Base-by-base conservation (phyloP, 2,329 filamentous ascomycete species). In the Penicillium vulpinum region DNA sequence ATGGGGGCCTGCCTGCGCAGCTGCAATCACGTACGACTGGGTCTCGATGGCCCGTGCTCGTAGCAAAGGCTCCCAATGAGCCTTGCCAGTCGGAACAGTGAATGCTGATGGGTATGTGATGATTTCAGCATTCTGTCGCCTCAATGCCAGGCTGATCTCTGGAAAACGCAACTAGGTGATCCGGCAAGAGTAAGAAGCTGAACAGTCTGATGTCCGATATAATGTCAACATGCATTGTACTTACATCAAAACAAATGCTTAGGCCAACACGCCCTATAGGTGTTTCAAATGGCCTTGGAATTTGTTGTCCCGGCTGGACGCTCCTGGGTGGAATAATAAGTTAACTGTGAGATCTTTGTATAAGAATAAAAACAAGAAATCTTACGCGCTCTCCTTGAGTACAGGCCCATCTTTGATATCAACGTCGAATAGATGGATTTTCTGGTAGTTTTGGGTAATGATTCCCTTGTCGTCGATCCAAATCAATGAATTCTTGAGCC, bases 21-120 rank as follows among this genome's bases (percentile, higher is more conserved):
- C 88, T 10, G 92, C 93, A 59, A 97, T 78, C 2, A 97, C 87
- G 79, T 90, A 97, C 54, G 86, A 86, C 76, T 97, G 90, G 18
- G 88, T 91, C 79, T 97, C 93, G 58, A 97, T 91, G 10, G 93
- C 93, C 45, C 93, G 81, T 4, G 91, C 87, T 28, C 90, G 81
- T 15, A 97, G 78, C 6, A 97, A 77, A 2, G 85, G 80, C 68
- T 91, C 86, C 93, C 93, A 97, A 75, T 97, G 93, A 1, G 90
- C 90, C 55, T 80, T 81, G 0, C 93, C 93, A 0, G 93, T 97
- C 1, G 88, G 86, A 0, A 95, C 83, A 0, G 92, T 96, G 70
- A 97, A 97, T 4, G 93, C 93, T 6, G 90, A 93, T 0, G 93
- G 93, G 70, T 93, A 97, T 0, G 91, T 86, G 48, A 97, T 78